These are phyloP conservation scores for Fonsecaea pugnacius DNA, from an alignment of 2,329 filamentous ascomycete species.

Conservation along the genomic window DNA sequence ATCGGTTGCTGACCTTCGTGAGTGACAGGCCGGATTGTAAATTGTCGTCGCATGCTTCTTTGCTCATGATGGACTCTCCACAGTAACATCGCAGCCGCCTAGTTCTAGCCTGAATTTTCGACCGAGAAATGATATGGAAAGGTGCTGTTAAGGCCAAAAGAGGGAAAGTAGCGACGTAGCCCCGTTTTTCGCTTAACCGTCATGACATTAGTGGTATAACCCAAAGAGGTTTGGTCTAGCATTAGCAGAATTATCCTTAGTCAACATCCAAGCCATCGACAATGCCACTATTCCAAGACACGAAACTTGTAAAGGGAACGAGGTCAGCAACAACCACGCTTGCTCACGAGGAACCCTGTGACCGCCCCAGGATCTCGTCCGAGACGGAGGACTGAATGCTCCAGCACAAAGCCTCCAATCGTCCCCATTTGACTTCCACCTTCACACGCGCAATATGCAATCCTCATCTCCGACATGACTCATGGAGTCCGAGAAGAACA, in stretches of 20 bases:
- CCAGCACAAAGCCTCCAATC: neutral
- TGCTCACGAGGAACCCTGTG: neutral
- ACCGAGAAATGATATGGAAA: neutral
- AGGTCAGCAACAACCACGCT: neutral
- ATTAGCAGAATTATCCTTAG: no score
- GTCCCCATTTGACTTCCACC: neutral
- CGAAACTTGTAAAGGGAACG: neutral
- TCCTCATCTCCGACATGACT: neutral
- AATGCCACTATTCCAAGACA: neutral
- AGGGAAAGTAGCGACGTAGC: neutral
- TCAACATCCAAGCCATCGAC: neutral
- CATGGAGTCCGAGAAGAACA: no score
- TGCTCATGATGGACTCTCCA: neutral
- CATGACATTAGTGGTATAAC: conserved; percentile 8
- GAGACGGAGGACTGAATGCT: neutral
- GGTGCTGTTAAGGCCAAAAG: neutral
- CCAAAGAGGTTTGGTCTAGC: conserved; percentile 1
- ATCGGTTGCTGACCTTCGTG: neutral
- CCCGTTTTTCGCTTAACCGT: neutral
- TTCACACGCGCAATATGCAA: neutral
- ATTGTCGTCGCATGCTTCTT: neutral
- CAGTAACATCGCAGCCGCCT: neutral
- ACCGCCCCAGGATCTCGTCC: neutral
- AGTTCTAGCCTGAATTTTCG: neutral
- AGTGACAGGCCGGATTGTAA: neutral